phyloP scores from a whole-genome alignment of 139 green algal genomes.

The Pleodorina starrii region DNA sequence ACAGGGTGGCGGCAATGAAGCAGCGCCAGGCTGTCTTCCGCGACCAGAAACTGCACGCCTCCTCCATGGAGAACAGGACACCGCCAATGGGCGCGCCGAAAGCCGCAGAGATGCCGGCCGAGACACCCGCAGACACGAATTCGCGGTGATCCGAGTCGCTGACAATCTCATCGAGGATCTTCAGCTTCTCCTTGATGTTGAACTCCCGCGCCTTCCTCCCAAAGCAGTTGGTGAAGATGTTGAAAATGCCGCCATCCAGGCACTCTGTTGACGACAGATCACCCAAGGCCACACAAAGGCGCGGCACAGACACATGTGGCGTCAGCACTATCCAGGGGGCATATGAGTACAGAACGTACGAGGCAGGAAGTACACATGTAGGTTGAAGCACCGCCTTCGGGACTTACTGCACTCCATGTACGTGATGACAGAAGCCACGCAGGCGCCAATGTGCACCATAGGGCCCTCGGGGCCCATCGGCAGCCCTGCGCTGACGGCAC shows the following conservation, averaged over 20 bases:
- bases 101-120: constrained; percentile 86
- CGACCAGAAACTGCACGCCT: constrained; percentile 77
- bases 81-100: constrained; percentile 94
- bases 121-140: constrained; percentile 88
- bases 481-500: constrained; percentile 62
- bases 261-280: constrained; percentile 40
- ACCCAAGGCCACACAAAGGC: not conserved
- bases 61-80: constrained; percentile 95
- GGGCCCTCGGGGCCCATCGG: constrained; percentile 87
- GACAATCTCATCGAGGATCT: constrained; percentile 76
- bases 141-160: constrained; percentile 84
- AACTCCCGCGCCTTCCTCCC: constrained; percentile 25
- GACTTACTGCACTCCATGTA: constrained; percentile 78
- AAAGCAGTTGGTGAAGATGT: constrained; percentile 56
- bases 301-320: too few relatives aligned
- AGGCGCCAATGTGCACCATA: constrained; percentile 93
- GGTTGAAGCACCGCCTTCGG: too few relatives aligned
- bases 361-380: too few relatives aligned
- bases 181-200: constrained; percentile 61
- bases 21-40: constrained; percentile 89
- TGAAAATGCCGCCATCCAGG: constrained; percentile 32
- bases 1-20: constrained; percentile 83
- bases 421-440: constrained; percentile 80
- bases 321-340: too few relatives aligned
- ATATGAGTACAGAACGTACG: too few relatives aligned